These are phyloP conservation scores for Pyrenula aspistea DNA, from an alignment of 495 filamentous ascomycete species.

Conservation along the genomic window DNA sequence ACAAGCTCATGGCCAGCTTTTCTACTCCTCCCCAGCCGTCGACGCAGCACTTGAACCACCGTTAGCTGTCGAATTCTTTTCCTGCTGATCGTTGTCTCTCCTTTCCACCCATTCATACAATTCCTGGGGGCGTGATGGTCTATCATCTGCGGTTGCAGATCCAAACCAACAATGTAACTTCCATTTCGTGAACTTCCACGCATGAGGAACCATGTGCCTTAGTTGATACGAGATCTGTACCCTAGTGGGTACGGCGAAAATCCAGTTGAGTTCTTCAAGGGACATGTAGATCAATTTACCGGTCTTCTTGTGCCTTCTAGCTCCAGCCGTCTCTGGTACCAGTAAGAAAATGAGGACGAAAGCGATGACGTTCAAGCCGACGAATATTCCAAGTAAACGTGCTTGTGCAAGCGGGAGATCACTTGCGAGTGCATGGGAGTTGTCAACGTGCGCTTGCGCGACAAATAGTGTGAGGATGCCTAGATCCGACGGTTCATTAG, in stretches of 20 bases:
- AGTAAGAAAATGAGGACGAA: background rate
- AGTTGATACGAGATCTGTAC: background rate
- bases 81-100: background rate
- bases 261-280: background rate
- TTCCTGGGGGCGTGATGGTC: background rate
- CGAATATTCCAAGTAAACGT: background rate
- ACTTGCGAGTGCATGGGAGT: background rate
- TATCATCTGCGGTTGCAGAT: background rate
- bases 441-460: background rate
- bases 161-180: background rate
- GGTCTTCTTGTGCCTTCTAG: background rate
- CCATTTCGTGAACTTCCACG: background rate
- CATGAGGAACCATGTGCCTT: background rate
- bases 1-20: background rate
- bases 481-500: background rate
- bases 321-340: background rate
- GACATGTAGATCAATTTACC: background rate
- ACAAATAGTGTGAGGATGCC: background rate
- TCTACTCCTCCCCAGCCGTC: background rate
- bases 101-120: background rate
- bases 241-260: background rate
- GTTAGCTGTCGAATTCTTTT: background rate
- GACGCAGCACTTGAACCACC: background rate
- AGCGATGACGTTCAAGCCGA: background rate
- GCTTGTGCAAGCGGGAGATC: background rate